A percentile compares a stretch with the other conserved stretches of the same genome.
These are phyloP conservation scores for Citropsis articulata DNA, from an alignment of 345 rosid genomes.

Conservation along the genomic window DNA sequence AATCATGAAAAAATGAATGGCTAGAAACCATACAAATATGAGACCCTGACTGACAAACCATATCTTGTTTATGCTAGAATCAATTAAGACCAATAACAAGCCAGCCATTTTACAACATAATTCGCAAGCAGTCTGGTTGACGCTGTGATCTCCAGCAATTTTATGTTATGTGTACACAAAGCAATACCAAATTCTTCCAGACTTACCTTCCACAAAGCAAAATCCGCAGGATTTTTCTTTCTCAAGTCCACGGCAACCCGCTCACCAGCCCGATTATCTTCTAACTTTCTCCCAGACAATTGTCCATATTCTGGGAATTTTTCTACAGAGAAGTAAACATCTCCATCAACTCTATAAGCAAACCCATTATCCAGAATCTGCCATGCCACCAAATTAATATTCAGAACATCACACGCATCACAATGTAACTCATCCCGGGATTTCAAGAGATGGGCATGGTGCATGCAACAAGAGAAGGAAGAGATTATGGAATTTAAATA, in stretches of 20 bases:
- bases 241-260: conserved; percentile 85
- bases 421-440: neutral
- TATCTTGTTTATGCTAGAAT: neutral
- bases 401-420: neutral
- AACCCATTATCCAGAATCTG: conserved; percentile 88
- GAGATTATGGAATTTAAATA: neutral
- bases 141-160: neutral
- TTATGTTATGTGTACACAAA: neutral
- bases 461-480: neutral
- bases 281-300: conserved; percentile 81
- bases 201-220: conserved; percentile 91
- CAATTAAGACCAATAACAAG: neutral
- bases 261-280: conserved; percentile 95
- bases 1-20: neutral
- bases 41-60: neutral
- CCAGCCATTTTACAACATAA: neutral
- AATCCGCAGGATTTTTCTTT: conserved; percentile 93
- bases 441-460: neutral
- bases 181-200: neutral
- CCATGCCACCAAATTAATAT: conserved; percentile 15
- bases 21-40: neutral
- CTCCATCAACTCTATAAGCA: conserved; percentile 78
- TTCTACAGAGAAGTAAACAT: conserved; percentile 80
- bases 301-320: conserved; percentile 69
- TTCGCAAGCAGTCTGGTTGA: neutral